A percentile compares a stretch with the other conserved stretches of the same genome.
These are phyloP conservation scores for Hylodesmum podocarpum DNA, from an alignment of 306 rosid species.

Conservation along the genomic window DNA sequence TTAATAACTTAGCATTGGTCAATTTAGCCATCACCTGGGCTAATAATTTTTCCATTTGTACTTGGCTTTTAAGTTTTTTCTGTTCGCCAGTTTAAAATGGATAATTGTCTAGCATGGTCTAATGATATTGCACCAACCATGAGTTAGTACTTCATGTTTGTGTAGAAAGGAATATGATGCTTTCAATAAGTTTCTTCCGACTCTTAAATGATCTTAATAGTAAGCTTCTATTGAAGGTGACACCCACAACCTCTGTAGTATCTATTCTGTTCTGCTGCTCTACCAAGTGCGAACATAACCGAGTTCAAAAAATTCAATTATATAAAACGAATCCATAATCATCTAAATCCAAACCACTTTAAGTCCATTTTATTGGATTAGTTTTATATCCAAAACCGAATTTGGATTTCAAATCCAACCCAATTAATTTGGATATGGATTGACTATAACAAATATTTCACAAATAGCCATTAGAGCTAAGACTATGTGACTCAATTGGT, in stretches of 20 bases:
- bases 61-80: slow-evolving; percentile 6
- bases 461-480: slow-evolving; percentile 18
- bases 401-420: no score
- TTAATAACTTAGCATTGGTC: background rate
- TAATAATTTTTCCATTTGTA: slow-evolving; percentile 7
- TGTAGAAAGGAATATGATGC: background rate
- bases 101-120: slow-evolving; percentile 13
- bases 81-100: slow-evolving; percentile 9
- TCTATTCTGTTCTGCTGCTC: slow-evolving; percentile 20
- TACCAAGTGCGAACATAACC: slow-evolving; percentile 19
- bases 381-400: no score
- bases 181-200: slow-evolving; percentile 2
- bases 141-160: background rate
- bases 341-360: no score
- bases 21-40: slow-evolving; percentile 9
- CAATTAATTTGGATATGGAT: no score
- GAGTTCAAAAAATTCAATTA: slow-evolving; percentile 19
- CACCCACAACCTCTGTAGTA: slow-evolving; percentile 23
- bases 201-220: background rate
- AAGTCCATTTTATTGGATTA: no score
- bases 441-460: slow-evolving; percentile 22
- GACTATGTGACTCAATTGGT: slow-evolving; percentile 29
- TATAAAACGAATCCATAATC: no score
- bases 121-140: slow-evolving; percentile 18
- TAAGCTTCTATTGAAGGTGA: slow-evolving; percentile 14